Evolutionary conservation across 1,284 basidiomycete genomes (phyloP), one percentile per base, ranked within the genome.

Genomic region (Rhodotorula sp.): DNA sequence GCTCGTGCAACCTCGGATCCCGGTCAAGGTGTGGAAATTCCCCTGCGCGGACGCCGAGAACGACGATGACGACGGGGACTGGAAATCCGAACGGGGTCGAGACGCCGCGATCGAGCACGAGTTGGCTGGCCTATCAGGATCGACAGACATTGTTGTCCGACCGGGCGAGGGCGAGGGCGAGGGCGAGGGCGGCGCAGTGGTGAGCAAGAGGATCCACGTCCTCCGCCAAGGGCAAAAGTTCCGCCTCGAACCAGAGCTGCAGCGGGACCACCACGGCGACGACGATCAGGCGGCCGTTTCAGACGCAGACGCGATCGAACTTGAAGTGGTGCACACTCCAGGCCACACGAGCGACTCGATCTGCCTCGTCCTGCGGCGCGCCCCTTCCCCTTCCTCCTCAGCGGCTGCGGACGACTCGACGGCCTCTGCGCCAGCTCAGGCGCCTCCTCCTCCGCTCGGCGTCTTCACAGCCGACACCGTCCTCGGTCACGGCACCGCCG

Each of bases 321-420:
- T 75, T 0, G 57, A 69, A 21, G 87, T 96, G 23, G 77, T 97
- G 0, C 89, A 92, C 79, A 90, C 93, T 0, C 96, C 95, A 0
- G 96, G 95, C 0, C 96, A 98, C 79, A 97, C 95, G 0, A 79
- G 84, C 51, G 95, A 98, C 81, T 95, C 92, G 10, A 87, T 96
- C 76, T 90, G 72, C 14, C 51, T 75, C 39, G 49, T 73, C 3
- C 66, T 75, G 15, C 39, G 39, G 10, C 57, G 26, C 47, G 34
- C 39, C 86, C 58, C 46, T 10, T 34, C 59, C 31, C 26, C 66
- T 43, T 29, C 52, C 46, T 29, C 52, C 0, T 0, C 59, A 3
- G 56, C 59, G 0, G 5, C 29, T 15, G 7, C n/a, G 15, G 12
- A 26, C 52, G 5, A 12, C 48, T 10, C 51, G 12, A 15, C 52